Conservation (phyloP, 2,329 filamentous ascomycete genomes). For the Diaporthe vaccinii region DNA sequence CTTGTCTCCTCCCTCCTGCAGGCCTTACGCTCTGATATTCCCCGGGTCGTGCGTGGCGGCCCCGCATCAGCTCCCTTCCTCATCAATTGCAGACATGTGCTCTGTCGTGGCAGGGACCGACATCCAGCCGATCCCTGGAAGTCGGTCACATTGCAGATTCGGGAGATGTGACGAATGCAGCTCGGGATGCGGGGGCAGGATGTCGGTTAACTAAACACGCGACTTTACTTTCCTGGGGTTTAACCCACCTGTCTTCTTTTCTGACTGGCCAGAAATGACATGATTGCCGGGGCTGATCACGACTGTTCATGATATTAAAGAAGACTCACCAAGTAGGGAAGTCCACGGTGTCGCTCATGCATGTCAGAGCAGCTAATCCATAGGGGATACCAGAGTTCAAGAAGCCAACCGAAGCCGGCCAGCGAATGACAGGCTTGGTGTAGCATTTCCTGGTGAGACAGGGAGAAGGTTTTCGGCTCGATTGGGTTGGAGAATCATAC, state of each 20-base stretch:
- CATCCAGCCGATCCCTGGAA: slow-evolving; percentile 9
- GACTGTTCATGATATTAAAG: background rate
- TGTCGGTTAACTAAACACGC: background rate
- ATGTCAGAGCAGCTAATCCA: background rate
- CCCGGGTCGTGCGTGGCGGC: background rate
- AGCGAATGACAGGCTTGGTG: background rate
- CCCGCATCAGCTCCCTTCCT: slow-evolving; percentile 1
- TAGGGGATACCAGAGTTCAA: background rate
- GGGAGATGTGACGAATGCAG: background rate
- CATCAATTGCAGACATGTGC: background rate
- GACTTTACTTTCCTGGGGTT: background rate
- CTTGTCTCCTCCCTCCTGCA: background rate
- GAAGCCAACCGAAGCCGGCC: background rate
- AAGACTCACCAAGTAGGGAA: background rate
- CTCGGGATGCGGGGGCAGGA: slow-evolving; percentile 2
- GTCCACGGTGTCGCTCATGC: background rate
- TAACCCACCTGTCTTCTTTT: background rate
- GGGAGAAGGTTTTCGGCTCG: background rate
- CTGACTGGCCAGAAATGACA: slow-evolving; percentile 36
- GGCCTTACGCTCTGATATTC: background rate
- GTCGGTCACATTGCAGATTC: slow-evolving; percentile 32
- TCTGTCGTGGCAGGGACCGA: background rate
- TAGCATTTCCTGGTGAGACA: background rate
- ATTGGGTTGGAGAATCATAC: slow-evolving; percentile 2
- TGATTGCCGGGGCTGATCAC: slow-evolving; percentile 29